Evolutionary conservation across 192 early-diverging fungal genomes (phyloP).

Genomic region (Backusella liffmaniae): DNA sequence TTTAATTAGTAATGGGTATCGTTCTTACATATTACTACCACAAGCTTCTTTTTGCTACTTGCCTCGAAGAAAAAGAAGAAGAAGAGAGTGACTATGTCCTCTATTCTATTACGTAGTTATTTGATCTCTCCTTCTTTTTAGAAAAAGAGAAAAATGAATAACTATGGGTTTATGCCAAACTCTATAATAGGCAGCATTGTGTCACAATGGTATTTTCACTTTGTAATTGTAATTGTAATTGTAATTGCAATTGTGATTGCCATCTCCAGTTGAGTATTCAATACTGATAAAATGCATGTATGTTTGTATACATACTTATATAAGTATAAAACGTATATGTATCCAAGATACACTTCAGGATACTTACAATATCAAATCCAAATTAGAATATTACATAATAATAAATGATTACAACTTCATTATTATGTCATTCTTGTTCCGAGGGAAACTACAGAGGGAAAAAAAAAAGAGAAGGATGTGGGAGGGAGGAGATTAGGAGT

Average conservation of each 20-base stretch:
- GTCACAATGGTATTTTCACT: background rate
- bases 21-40: background rate
- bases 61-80: background rate
- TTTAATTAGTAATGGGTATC: background rate
- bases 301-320: background rate
- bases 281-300: background rate
- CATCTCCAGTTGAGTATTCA: background rate
- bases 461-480: background rate
- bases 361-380: too few relatives aligned
- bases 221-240: background rate
- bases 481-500: background rate
- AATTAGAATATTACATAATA: background rate
- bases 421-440: background rate
- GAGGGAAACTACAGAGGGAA: background rate
- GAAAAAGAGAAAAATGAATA: background rate
- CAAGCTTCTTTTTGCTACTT: background rate
- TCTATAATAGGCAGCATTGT: background rate
- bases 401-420: background rate
- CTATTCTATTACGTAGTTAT: background rate
- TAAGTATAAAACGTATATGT: background rate
- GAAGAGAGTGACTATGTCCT: background rate
- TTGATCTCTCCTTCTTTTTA: background rate
- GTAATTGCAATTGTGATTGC: background rate
- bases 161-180: background rate
- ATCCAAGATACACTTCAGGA: background rate